Base-by-base conservation (phyloP, 495 filamentous ascomycete species). In the Durotheca rogersii region DNA sequence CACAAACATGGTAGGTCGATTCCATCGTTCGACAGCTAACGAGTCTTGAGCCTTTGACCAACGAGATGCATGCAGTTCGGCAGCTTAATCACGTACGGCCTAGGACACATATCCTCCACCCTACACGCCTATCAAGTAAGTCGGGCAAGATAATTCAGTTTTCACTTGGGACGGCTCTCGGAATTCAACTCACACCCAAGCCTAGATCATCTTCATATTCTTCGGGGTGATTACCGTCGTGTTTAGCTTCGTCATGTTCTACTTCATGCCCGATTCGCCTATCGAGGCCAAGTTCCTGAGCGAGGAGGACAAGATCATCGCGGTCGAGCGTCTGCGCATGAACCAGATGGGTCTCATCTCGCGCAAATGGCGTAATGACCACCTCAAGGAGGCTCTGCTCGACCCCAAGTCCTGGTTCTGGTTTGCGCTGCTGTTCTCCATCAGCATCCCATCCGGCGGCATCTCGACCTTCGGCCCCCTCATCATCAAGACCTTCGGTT, bases 401-500 rank as follows among this genome's bases (percentile, higher is more conserved):
- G 81, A 84, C 48, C 47, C 75, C 10, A 84, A 84, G 60, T 80
- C 81, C 1, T 84, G 78, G 75, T 65, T 79, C 35, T 84, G 80
- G 80, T 82, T 83, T 61, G 64, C 71, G 3, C 56, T 84, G 56
- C 67, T 83, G 52, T 74, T 56, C 43, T 56, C 52, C n/a, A 67
- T 72, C 34, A 82, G 79, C 23, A 78, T 84, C 32, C 79, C 81
- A 4, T 80, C 76, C 37, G 80, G 81, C 9, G 81, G 81, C 4
- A 82, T 84, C 23, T 75, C 79, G 4, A 82, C 80, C 1, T 84
- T 83, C 47, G 81, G 81, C 1, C 78, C 80, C 3, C 62, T 84
- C 39, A 84, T 84, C 31, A 69, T 84, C 20, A 64, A 80, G 55
- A 71, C 75, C 0, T 83, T 84, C 47, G 81, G 81, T 4, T 83